Conservation (phyloP, 2,329 filamentous ascomycete genomes). For the Pseudogymnoascus verrucosus region DNA sequence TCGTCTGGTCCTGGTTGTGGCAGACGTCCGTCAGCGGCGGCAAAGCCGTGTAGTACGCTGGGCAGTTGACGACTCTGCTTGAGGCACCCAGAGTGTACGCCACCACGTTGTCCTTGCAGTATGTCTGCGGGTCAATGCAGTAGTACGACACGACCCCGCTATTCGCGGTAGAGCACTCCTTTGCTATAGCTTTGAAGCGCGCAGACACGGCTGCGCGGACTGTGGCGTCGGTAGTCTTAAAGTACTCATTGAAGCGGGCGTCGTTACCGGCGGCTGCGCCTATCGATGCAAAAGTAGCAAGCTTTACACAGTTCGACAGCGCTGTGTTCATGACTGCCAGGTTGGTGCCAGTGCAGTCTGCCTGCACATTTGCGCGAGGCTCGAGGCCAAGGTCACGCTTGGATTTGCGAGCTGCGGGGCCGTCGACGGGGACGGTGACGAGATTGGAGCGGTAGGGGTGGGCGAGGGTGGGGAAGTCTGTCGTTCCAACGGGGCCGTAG, state of each 20-base stretch:
- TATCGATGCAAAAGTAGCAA: slow-evolving; percentile 45
- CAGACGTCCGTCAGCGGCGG: slow-evolving; percentile 42
- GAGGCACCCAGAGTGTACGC: slow-evolving; percentile 52
- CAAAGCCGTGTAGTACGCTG: slow-evolving; percentile 48
- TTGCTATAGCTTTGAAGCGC: slow-evolving; percentile 44
- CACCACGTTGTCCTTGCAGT: slow-evolving; percentile 43
- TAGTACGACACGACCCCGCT: slow-evolving; percentile 44
- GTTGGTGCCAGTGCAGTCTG: slow-evolving; percentile 45
- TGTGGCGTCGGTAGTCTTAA: slow-evolving; percentile 46
- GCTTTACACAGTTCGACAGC: slow-evolving; percentile 43
- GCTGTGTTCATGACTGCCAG: slow-evolving; percentile 40
- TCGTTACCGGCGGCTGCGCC: slow-evolving; percentile 42
- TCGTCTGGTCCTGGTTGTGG: slow-evolving; percentile 58
- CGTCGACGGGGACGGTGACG: slow-evolving; percentile 49
- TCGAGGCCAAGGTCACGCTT: slow-evolving; percentile 31
- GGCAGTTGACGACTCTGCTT: slow-evolving; percentile 54
- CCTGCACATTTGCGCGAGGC: slow-evolving; percentile 45
- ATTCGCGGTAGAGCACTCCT: slow-evolving; percentile 45
- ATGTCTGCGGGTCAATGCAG: slow-evolving; percentile 49
- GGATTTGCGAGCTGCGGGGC: slow-evolving; percentile 41
- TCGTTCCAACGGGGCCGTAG: slow-evolving; percentile 43
- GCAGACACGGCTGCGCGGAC: slow-evolving; percentile 42
- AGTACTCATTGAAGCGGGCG: slow-evolving; percentile 51
- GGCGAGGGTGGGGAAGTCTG: slow-evolving; percentile 42
- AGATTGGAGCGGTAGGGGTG: slow-evolving; percentile 52